Evolutionary conservation across 164 flowering plant species (phyloP).

Genomic region (Magnolia changhungtana): DNA sequence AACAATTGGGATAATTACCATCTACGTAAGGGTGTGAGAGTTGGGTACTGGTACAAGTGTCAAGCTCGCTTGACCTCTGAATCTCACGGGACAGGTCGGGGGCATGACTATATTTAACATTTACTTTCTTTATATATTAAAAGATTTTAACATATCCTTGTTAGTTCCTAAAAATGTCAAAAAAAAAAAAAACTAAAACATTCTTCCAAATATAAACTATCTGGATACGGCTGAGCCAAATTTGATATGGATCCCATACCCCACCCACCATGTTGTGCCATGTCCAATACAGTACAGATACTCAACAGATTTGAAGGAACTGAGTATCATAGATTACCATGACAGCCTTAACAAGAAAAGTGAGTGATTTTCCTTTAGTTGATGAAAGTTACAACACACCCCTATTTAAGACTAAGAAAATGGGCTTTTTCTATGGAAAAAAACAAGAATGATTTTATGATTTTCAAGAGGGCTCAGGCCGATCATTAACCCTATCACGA

Average conservation of each 20-base stretch:
- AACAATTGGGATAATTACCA: no score
- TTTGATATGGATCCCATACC: not conserved
- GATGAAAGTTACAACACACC: not conserved
- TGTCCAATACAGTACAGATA: not conserved
- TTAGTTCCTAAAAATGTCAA: not conserved
- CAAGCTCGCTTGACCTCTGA: not conserved
- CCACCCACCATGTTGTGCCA: not conserved
- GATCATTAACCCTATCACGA: not conserved
- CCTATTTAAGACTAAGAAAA: not conserved
- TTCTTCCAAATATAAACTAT: not conserved
- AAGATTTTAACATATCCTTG: not conserved
- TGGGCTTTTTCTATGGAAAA: not conserved
- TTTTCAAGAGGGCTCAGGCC: not conserved
- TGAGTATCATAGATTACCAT: not conserved
- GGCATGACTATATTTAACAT: not conserved
- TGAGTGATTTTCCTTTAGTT: not conserved
- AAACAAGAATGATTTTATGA: not conserved
- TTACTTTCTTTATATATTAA: no score
- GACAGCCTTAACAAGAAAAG: not conserved
- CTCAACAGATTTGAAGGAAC: not conserved
- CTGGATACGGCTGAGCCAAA: not conserved
- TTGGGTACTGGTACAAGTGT: not conserved
- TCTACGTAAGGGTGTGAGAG: no score
- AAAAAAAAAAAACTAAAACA: not conserved
- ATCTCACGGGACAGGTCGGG: no score